Evolutionary conservation across 495 filamentous ascomycete species (phyloP).

Genomic region (Trichoderma gamsii): DNA sequence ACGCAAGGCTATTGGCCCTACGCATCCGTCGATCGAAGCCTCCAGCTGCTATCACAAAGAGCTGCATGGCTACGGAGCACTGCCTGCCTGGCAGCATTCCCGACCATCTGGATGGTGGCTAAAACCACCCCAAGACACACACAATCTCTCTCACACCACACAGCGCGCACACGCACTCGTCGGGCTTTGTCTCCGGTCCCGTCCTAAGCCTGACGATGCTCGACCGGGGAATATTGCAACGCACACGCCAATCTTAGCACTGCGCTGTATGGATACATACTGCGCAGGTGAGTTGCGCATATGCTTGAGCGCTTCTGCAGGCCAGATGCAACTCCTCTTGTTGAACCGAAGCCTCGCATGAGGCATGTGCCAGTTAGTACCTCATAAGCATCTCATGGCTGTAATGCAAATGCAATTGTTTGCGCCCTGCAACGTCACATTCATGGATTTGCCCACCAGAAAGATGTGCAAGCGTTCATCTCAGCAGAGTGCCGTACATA

Average conservation of each 20-base stretch:
- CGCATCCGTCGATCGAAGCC: not conserved
- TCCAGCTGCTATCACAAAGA: not conserved
- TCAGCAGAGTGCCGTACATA: not conserved
- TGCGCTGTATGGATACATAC: not conserved
- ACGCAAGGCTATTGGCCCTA: not conserved
- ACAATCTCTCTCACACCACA: not conserved
- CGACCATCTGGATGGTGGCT: not conserved
- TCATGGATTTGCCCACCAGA: not conserved
- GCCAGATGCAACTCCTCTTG: no score
- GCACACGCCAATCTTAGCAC: not conserved
- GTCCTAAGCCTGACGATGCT: not conserved
- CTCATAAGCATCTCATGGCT: no score
- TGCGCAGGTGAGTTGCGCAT: not conserved
- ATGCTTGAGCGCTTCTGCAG: no score
- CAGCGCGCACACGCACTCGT: not conserved
- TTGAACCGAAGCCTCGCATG: no score
- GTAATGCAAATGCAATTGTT: not conserved
- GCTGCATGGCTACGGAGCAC: not conserved
- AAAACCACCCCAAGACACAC: not conserved
- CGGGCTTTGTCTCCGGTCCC: not conserved
- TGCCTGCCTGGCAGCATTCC: not conserved
- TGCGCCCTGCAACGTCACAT: not conserved
- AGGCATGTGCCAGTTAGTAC: no score
- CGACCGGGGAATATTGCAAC: conserved; percentile 11
- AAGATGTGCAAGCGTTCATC: not conserved